Evolutionary conservation across 2,329 filamentous ascomycete genomes (phyloP), one percentile per base, ranked within the genome.

Genomic region (Trichoderma cornu-damae): DNA sequence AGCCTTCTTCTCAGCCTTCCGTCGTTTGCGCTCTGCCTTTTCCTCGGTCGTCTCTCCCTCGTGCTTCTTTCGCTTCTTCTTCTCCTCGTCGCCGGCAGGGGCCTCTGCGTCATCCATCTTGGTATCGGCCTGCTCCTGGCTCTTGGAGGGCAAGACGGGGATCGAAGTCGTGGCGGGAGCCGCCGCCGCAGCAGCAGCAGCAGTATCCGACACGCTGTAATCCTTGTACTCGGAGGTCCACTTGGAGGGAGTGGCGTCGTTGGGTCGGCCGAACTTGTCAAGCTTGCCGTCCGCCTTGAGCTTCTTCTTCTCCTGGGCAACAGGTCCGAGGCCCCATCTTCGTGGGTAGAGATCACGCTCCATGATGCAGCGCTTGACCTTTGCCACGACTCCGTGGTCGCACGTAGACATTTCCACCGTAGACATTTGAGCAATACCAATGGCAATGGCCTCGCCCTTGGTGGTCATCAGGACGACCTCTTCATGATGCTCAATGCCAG

Each of bases 351-450:
- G 82, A 72, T 97, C 94, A 68, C 94, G 89, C 82, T 99, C 94
- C 94, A 99, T 99, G 75, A 99, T 99, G 76, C 92, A 96, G 68
- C 94, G 88, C 87, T 99, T 99, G 72, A 99, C 90, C 82, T 96
- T 97, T 67, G 94, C 94, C 59, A 97, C 93, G 59, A 96, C 91
- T 67, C 94, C 94, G 75, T 99, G 94, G 71, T 97, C 92, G 75
- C 94, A 97, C 32, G 91, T 93, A 28, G 90, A 90, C 75, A 99
- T 89, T 78, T 97, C 94, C 48, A 96, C 91, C 2, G 92, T 96
- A 37, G 91, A 96, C 94, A 99, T 99, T 74, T 96, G 90, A 16
- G 94, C 91, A 68, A 96, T 96, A 68, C 89, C 94, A 61, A 99
- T 84, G 59, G 94, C 94, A 69, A 99, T 96, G 43, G 94, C 94